Percentiles rank a stretch among this genome's conserved stretches.
Evolutionary conservation across 495 filamentous ascomycete genomes (phyloP).

Genomic region (Neurospora sp.): DNA sequence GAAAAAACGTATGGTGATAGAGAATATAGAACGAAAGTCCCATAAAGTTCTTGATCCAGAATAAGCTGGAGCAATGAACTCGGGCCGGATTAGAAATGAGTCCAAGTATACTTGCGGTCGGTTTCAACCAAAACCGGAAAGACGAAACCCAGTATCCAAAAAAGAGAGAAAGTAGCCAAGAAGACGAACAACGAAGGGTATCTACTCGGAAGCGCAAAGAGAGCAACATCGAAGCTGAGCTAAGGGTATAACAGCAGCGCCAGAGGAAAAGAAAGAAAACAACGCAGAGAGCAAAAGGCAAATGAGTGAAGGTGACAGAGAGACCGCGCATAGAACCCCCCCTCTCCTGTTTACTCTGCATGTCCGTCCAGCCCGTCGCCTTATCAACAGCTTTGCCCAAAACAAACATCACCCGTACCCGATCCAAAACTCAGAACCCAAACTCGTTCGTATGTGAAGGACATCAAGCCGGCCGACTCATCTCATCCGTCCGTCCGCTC

Average conservation of each 20-base stretch:
- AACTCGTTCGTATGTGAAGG: not conserved
- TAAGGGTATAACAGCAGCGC: not conserved
- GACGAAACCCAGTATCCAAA: not conserved
- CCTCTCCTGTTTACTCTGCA: not conserved
- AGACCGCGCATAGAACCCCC: not conserved
- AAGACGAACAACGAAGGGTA: not conserved
- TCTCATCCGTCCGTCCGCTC: conserved; percentile 13
- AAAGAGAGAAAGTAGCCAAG: not conserved
- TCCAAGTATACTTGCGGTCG: not conserved
- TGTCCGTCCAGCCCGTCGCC: not conserved
- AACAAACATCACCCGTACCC: not conserved
- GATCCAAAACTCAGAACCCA: not conserved
- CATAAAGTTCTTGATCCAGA: not conserved
- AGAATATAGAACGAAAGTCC: not conserved
- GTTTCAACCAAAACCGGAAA: not conserved
- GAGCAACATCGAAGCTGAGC: not conserved
- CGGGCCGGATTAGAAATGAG: not conserved
- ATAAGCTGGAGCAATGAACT: not conserved
- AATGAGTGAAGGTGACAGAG: not conserved
- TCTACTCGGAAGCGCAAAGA: not conserved
- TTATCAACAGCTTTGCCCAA: not conserved
- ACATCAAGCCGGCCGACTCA: not conserved
- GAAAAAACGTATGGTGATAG: not conserved
- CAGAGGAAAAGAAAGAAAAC: not conserved
- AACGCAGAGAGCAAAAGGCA: not conserved